These are phyloP conservation scores for Agaricales sp. DNA, from an alignment of 1,284 basidiomycete genomes.

Conservation along the genomic window DNA sequence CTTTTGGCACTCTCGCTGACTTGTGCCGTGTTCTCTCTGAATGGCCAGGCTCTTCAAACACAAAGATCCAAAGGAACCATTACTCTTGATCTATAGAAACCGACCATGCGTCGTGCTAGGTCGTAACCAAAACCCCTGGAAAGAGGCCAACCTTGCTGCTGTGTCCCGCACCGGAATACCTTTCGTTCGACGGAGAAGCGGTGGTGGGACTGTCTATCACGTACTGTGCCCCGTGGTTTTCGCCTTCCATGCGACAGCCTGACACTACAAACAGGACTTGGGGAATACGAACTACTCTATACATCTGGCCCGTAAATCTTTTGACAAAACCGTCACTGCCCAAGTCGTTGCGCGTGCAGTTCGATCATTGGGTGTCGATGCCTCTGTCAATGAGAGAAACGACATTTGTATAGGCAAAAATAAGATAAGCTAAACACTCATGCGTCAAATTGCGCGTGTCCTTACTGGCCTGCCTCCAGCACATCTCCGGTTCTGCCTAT, in stretches of 20 bases:
- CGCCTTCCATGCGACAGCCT: background rate
- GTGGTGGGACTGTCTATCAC: slow-evolving; percentile 98
- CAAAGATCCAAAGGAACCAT: slow-evolving; percentile 51
- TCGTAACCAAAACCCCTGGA: slow-evolving; percentile 98
- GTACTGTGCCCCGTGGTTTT: slow-evolving; percentile 35
- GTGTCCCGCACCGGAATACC: slow-evolving; percentile 45
- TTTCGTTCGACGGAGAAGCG: slow-evolving; percentile 81
- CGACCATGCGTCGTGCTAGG: slow-evolving; percentile 90
- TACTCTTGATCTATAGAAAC: slow-evolving; percentile 87
- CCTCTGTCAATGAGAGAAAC: slow-evolving; percentile 81
- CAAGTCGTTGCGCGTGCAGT: slow-evolving; percentile 75
- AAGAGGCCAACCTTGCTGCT: slow-evolving; percentile 74
- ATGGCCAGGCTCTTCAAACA: slow-evolving; percentile 73
- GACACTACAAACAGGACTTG: slow-evolving; percentile 56
- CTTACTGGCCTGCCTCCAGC: slow-evolving; percentile 11
- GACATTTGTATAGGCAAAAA: slow-evolving; percentile 77
- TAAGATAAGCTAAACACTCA: slow-evolving; percentile 61
- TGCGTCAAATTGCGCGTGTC: slow-evolving; percentile 7
- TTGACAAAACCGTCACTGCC: slow-evolving; percentile 77
- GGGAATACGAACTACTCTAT: slow-evolving; percentile 98
- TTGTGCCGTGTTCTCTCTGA: slow-evolving; percentile 7
- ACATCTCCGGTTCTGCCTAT: slow-evolving; percentile 98
- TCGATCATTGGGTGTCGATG: slow-evolving; percentile 61
- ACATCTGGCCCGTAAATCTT: slow-evolving; percentile 73
- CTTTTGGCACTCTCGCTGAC: background rate